These are phyloP conservation scores for Aphanomyces cochlioides DNA, from an alignment of 352 stramenopile species.

Conservation along the genomic window DNA sequence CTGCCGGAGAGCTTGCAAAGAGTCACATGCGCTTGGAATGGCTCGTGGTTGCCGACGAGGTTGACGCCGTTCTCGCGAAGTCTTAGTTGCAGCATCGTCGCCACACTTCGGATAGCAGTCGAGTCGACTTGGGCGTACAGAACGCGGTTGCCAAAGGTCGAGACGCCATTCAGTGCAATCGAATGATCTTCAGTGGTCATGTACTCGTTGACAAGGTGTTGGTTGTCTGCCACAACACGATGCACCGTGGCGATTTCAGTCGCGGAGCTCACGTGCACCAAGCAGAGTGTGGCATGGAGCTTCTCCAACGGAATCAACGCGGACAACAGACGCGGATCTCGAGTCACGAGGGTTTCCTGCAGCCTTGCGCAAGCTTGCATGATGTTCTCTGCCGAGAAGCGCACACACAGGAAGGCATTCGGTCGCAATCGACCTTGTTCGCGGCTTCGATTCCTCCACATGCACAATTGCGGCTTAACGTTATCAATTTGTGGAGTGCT, in stretches of 20 bases:
- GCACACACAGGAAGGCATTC: conserved; percentile 26
- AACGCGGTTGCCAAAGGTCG: conserved; percentile 21
- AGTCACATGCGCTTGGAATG: conserved; percentile 20
- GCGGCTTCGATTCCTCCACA: too few relatives aligned
- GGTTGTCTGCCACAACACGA: conserved; percentile 1
- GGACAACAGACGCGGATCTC: background rate
- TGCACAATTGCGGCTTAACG: too few relatives aligned
- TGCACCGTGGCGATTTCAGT: background rate
- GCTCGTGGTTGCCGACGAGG: conserved; percentile 24
- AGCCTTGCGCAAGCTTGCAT: background rate
- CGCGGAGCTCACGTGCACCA: background rate
- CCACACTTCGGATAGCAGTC: background rate
- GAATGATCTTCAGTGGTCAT: background rate
- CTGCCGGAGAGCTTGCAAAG: conserved; percentile 20
- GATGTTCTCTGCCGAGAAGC: conserved; percentile 6
- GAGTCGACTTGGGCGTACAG: conserved; percentile 7
- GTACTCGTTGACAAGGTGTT: background rate
- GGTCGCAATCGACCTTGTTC: background rate
- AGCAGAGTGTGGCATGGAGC: conserved; percentile 13
- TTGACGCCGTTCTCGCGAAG: conserved; percentile 2
- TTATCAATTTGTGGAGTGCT: too few relatives aligned
- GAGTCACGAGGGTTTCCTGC: background rate
- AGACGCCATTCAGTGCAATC: background rate
- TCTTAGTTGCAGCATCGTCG: background rate
- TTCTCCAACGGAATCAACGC: background rate